A percentile compares a stretch with the other conserved stretches of the same genome.
Conservation (phyloP, 305 asterid species). For the Withania somnifera region DNA sequence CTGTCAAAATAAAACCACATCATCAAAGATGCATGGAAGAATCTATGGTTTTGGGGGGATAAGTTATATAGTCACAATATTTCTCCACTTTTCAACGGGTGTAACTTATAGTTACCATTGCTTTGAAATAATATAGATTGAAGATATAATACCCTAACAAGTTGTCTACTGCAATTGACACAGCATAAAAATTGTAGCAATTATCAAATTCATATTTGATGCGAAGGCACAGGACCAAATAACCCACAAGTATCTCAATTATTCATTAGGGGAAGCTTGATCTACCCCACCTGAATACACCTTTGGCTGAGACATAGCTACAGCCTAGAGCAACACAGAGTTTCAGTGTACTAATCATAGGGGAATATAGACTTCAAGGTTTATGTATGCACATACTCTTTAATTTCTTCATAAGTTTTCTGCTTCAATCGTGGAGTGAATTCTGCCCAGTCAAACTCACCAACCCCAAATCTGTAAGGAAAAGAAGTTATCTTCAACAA, state of each 20-base stretch:
- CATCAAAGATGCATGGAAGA: neutral
- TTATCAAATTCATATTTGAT: neutral
- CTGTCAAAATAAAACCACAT: neutral
- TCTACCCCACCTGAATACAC: neutral
- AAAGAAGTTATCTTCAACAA: slow-evolving; percentile 2
- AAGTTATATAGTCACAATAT: neutral
- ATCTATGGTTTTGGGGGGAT: neutral
- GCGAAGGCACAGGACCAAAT: neutral
- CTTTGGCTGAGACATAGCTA: neutral
- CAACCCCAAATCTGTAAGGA: slow-evolving; percentile 63
- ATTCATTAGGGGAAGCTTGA: neutral
- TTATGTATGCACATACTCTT: slow-evolving; percentile 47
- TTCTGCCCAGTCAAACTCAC: slow-evolving; percentile 85
- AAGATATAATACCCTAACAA: neutral
- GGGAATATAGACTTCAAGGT: neutral
- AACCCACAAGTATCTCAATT: neutral
- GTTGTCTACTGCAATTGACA: neutral
- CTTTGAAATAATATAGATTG: neutral
- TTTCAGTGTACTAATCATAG: neutral
- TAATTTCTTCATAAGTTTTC: slow-evolving; percentile 67
- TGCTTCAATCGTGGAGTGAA: slow-evolving; percentile 84
- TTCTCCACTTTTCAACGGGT: neutral
- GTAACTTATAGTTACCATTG: neutral
- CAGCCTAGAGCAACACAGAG: neutral
- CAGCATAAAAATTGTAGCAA: neutral